Conservation (phyloP, 345 rosid genomes). For the Barbarea vulgaris region DNA sequence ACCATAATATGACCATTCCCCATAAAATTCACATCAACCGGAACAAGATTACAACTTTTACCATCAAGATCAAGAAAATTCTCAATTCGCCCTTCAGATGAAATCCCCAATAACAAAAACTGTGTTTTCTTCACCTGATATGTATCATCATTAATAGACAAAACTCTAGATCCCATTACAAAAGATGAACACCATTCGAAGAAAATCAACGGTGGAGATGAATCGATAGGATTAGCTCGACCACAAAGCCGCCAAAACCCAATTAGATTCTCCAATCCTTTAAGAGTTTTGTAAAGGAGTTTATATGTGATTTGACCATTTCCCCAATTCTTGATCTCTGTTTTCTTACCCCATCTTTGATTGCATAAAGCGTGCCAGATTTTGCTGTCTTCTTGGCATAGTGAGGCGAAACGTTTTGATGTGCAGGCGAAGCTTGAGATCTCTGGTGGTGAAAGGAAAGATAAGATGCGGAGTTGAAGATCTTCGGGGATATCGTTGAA, state of each 20-base stretch:
- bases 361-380: slow-evolving; percentile 82
- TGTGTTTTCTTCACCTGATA: slow-evolving; percentile 57
- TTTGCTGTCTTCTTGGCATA: slow-evolving; percentile 59
- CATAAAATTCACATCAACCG: slow-evolving; percentile 72
- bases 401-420: slow-evolving; percentile 63
- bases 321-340: slow-evolving; percentile 80
- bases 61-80: slow-evolving; percentile 9
- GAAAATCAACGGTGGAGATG: slow-evolving; percentile 61
- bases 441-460: slow-evolving; percentile 69
- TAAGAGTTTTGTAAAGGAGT: slow-evolving; percentile 66
- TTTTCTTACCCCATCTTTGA: slow-evolving; percentile 73
- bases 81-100: slow-evolving; percentile 55
- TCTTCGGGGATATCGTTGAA: slow-evolving; percentile 82
- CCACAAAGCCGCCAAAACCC: slow-evolving; percentile 97
- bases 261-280: slow-evolving; percentile 64
- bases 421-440: slow-evolving; percentile 78
- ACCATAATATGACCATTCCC: slow-evolving; percentile 65
- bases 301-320: slow-evolving; percentile 58
- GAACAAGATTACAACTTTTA: slow-evolving; percentile 40
- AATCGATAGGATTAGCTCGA: slow-evolving; percentile 36
- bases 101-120: slow-evolving; percentile 63
- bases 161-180: slow-evolving; percentile 64
- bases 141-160: slow-evolving; percentile 50
- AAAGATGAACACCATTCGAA: slow-evolving; percentile 90
- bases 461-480: slow-evolving; percentile 74